A percentile compares a stretch with the other conserved stretches of the same genome.
These are phyloP conservation scores for Chenopodium suecicum DNA, from an alignment of 148 eudicot species.

Conservation along the genomic window DNA sequence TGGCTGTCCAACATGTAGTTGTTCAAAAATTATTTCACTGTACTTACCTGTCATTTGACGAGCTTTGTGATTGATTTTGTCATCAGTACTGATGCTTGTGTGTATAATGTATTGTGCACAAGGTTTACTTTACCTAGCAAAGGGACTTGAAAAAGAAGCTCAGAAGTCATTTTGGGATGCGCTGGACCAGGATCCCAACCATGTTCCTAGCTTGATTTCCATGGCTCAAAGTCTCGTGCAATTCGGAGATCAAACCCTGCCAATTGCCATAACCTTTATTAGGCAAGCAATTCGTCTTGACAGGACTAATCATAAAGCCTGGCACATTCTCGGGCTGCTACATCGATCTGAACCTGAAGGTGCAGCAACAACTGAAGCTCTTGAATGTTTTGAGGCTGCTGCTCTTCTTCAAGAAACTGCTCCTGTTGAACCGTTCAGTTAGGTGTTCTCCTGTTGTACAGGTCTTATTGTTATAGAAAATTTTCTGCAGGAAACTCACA, in stretches of 20 bases:
- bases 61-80: background rate
- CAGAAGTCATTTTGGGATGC: constrained; percentile 62
- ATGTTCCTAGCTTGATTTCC: constrained; percentile 84
- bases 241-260: constrained; percentile 42
- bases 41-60: too few relatives aligned
- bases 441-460: constrained; percentile 23
- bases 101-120: background rate
- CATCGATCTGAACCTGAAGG: constrained; percentile 47
- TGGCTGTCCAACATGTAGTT: background rate
- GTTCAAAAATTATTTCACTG: background rate
- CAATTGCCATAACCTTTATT: constrained; percentile 65
- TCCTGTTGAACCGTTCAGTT: constrained; percentile 85
- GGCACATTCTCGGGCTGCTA: constrained; percentile 73
- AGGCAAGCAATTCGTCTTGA: constrained; percentile 69
- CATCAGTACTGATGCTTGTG: background rate
- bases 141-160: constrained; percentile 63
- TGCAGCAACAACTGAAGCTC: constrained; percentile 51
- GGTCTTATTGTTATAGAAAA: background rate
- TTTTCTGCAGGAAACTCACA: constrained; percentile 1
- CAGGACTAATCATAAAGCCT: constrained; percentile 67
- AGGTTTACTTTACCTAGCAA: constrained; percentile 71
- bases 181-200: constrained; percentile 69
- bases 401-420: constrained; percentile 62
- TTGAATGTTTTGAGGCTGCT: constrained; percentile 84
- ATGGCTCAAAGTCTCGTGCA: constrained; percentile 51